Base-by-base conservation (phyloP, 805 yeast genomes). In the Metschnikowia gruessii region DNA sequence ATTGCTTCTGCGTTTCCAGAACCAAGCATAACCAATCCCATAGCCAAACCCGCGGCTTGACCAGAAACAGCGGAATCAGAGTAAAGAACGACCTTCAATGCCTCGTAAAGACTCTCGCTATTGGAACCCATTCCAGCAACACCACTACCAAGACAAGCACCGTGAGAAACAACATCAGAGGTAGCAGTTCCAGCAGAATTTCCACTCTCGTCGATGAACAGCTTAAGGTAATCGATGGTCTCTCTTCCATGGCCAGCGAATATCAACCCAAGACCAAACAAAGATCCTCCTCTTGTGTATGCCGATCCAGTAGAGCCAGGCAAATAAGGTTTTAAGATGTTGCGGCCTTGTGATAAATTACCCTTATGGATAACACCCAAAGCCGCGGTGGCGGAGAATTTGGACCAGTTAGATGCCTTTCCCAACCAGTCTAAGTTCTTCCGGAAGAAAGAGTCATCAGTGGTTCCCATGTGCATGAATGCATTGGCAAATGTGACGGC, bases 331-430 rank as follows among this genome's bases (percentile, higher is more conserved):
- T 85, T 84, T 63, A 94, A 77, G 42, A 92, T 81, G 53, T 83
- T 80, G 62, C 83, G 82, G 44, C 98, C 99, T 63, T 90, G 96
- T 0, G 95, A 80, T 48, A 94, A 75, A 65, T 92, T 92, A 44
- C 99, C 98, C 61, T 85, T 87, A 65, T 94, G 98, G 56, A 94
- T 91, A 26, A 92, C 98, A 63, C 99, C 99, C 51, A 94, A 73
- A 12, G 98, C 97, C 8, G 98, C 98, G 12, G 98, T 92, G 2
- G 98, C 97, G 0, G 96, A 83, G 65, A 94, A 94, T 63, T 92
- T 94, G 5, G 97, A 90, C 99, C 99, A 94, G 67, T 92, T 90
- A 39, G 92, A 84, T n/a, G 99, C 97, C 68, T 90, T 88, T 37
- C 95, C 95, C 55, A 94, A 75, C 97, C 98, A 94, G 59, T 92